Base-by-base conservation (phyloP, 345 rosid species). In the Aquilaria malaccensis region DNA sequence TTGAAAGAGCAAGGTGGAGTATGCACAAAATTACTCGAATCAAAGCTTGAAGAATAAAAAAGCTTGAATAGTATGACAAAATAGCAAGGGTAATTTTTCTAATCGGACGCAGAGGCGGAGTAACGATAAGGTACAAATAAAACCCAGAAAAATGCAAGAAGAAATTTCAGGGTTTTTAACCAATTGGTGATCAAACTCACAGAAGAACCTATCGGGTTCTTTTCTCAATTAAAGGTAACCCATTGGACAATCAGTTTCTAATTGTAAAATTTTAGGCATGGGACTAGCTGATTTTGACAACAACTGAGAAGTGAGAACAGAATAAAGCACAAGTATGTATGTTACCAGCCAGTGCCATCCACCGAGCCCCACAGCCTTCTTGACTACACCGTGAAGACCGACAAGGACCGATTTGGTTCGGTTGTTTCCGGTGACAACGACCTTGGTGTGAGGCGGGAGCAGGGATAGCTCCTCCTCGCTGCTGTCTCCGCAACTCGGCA, bases 341-440 rank as follows among this genome's bases (percentile, higher is more conserved):
- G 45, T 70, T 72, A 92, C 98, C 80, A 92, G 96, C 98, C 98
- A 92, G 80, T 92, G 96, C 98, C 98, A 92, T 13, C 96, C 96
- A 59, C 98, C 98, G 41, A 86, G 92, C 47, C 96, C 98, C 55
- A 91, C 95, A 60, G 98, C 98, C 81, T 91, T 91, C 77, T 92
- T 89, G 57, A 92, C 96, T 14, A 92, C 98, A 29, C 98, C 98
- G 62, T 80, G 86, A 60, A 92, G 93, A 62, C 98, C 98, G 30
- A 92, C 96, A 50, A 92, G 91, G 60, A 92, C 98, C 56, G 97
- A 92, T 67, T 92, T 92, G 9, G 98, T 92, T 52, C 98, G 79
- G 77, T 92, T 92, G 79, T 92, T 92, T 45, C 98, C 98, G 11
- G 96, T 92, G 45, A 92, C 98, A 9, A 92, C 83, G 61, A 92